Evolutionary conservation across 768 basidiomycete genomes (phyloP).

Genomic region (Cystobasidium ongulense): DNA sequence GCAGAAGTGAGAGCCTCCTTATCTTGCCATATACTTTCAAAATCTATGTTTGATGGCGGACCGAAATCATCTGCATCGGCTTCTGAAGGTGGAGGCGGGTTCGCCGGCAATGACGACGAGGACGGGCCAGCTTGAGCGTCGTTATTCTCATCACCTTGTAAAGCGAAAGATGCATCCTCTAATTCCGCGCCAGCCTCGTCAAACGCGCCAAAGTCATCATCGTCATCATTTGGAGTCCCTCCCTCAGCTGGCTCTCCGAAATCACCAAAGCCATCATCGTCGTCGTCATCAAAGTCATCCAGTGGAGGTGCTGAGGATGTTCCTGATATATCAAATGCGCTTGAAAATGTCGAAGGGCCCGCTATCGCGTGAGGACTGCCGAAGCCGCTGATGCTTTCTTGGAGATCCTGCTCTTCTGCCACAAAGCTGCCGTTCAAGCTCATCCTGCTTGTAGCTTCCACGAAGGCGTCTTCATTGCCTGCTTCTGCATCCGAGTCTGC

Average conservation of each 20-base stretch:
- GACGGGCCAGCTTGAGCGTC: neutral
- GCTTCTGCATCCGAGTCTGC: constrained; percentile 8
- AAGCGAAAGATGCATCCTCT: neutral
- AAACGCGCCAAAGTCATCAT: constrained; percentile 32
- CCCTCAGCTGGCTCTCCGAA: constrained; percentile 23
- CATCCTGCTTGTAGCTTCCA: constrained; percentile 17
- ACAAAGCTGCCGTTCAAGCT: constrained; percentile 5
- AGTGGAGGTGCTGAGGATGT: neutral
- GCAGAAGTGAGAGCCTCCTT: neutral
- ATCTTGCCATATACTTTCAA: neutral
- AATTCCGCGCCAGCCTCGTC: constrained; percentile 10
- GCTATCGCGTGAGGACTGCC: neutral
- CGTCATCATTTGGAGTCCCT: neutral
- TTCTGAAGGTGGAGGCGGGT: neutral
- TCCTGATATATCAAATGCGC: neutral
- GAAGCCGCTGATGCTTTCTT: neutral
- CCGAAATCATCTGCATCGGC: neutral
- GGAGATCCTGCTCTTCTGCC: neutral
- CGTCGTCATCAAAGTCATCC: constrained; percentile 14
- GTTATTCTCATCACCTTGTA: neutral
- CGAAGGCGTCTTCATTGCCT: constrained; percentile 8
- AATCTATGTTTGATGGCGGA: neutral
- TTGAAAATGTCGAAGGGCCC: neutral
- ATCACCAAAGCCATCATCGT: constrained; percentile 33
- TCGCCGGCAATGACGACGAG: neutral